These are phyloP conservation scores for Leptographium flavum DNA, from an alignment of 2,329 filamentous ascomycete species.

Conservation along the genomic window DNA sequence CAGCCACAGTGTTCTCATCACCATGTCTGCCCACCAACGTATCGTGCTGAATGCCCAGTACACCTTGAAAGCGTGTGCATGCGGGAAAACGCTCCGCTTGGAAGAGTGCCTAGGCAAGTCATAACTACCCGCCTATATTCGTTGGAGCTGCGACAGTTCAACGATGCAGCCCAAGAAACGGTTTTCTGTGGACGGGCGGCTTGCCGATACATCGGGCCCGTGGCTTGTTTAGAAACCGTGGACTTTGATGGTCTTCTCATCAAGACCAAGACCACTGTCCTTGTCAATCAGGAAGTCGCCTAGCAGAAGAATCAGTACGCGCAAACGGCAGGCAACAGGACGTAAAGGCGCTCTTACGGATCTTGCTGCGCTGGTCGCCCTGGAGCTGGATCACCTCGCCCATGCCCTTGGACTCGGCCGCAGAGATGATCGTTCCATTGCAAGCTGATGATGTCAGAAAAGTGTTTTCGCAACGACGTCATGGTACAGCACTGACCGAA, in stretches of 20 bases:
- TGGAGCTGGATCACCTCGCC: slow-evolving; percentile 63
- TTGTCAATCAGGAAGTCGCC: slow-evolving; percentile 95
- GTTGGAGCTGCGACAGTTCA: background rate
- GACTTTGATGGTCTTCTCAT: slow-evolving; percentile 95
- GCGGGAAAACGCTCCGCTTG: too few relatives aligned
- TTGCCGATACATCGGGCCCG: slow-evolving; percentile 2
- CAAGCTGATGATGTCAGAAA: slow-evolving; percentile 9
- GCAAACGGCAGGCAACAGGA: background rate
- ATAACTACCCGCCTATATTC: background rate
- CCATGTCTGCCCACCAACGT: background rate
- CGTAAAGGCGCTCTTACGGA: slow-evolving; percentile 5
- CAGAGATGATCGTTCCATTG: slow-evolving; percentile 14
- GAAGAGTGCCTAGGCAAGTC: background rate
- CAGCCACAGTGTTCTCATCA: background rate
- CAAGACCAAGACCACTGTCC: slow-evolving; percentile 85
- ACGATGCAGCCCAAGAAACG: background rate
- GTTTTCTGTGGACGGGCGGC: background rate
- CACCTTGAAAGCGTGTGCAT: background rate
- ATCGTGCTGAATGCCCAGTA: background rate
- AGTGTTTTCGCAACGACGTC: background rate
- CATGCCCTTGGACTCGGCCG: slow-evolving; percentile 13
- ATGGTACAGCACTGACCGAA: slow-evolving; percentile 6
- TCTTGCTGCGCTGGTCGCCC: slow-evolving; percentile 75
- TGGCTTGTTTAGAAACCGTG: slow-evolving; percentile 43
- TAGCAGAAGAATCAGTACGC: slow-evolving; percentile 27